Evolutionary conservation across 495 filamentous ascomycete species (phyloP).

Genomic region (Parathielavia appendiculata): DNA sequence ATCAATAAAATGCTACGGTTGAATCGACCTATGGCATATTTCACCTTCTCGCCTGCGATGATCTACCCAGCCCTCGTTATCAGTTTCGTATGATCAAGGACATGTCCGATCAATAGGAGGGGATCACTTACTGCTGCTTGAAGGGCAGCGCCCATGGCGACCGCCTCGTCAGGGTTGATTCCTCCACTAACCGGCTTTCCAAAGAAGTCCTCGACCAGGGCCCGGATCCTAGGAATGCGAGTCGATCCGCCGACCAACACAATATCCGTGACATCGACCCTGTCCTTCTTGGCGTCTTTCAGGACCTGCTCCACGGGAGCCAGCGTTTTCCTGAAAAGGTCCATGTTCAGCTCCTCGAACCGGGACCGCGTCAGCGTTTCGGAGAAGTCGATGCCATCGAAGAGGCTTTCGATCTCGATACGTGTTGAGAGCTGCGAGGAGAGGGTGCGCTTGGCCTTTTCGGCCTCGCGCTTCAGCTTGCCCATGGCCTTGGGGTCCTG

Average conservation of each 20-base stretch:
- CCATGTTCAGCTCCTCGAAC: constrained; percentile 94
- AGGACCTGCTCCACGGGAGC: constrained; percentile 91
- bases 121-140: constrained; percentile 58
- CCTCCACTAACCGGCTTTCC: constrained; percentile 88
- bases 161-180: constrained; percentile 94
- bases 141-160: constrained; percentile 88
- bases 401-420: constrained; percentile 93
- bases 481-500: constrained; percentile 94
- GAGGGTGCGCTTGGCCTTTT: constrained; percentile 96
- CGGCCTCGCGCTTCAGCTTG: constrained; percentile 95
- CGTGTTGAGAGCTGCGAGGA: constrained; percentile 91
- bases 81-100: neutral
- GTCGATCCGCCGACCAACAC: constrained; percentile 84
- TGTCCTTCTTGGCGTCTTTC: constrained; percentile 77
- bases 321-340: constrained; percentile 90
- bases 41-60: constrained; percentile 10
- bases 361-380: constrained; percentile 93
- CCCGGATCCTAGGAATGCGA: constrained; percentile 88
- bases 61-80: constrained; percentile 30
- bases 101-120: neutral
- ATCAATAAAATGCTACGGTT: constrained; percentile 9
- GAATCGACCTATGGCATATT: neutral
- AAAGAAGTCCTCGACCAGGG: constrained; percentile 89
- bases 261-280: constrained; percentile 73
- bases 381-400: constrained; percentile 86